A percentile compares a stretch with the other conserved stretches of the same genome.
phyloP scores from a whole-genome alignment of 768 basidiomycete genomes.

The Psilocybe azurescens region DNA sequence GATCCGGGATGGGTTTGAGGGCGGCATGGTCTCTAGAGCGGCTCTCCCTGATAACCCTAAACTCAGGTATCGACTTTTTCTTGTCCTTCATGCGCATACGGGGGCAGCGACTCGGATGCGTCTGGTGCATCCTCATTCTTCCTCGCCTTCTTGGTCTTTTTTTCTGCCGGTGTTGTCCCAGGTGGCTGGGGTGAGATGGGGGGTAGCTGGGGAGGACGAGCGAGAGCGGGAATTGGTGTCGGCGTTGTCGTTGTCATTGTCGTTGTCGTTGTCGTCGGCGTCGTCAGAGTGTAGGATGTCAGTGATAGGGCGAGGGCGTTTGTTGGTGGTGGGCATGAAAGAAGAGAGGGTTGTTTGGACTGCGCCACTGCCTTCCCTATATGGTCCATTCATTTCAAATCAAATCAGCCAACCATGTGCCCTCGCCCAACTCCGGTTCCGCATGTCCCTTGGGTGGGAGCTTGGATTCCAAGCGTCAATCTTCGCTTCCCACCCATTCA shows the following conservation, averaged over 20 bases:
- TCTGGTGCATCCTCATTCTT: slow-evolving; percentile 1
- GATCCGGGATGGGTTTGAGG: slow-evolving; percentile 24
- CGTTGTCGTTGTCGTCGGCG: not conserved
- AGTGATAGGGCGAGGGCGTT: not conserved
- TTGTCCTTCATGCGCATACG: slow-evolving; percentile 1
- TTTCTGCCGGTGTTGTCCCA: not conserved
- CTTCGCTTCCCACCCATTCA: slow-evolving; percentile 1
- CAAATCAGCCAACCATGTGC: not conserved
- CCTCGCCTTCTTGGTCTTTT: not conserved
- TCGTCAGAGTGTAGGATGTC: not conserved
- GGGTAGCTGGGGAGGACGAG: too few species aligned
- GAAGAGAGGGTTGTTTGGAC: not conserved
- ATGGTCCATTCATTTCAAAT: slow-evolving; percentile 6
- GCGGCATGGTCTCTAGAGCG: slow-evolving; percentile 1
- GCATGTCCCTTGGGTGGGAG: too few species aligned
- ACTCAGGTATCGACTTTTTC: slow-evolving; percentile 2
- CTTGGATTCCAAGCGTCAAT: too few species aligned
- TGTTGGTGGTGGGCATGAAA: slow-evolving; percentile 10
- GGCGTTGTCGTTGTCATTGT: not conserved
- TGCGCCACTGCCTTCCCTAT: slow-evolving; percentile 14
- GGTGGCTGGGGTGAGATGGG: not conserved
- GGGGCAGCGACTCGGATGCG: not conserved
- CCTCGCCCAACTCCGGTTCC: too few species aligned
- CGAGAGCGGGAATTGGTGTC: too few species aligned
- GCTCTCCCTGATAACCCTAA: slow-evolving; percentile 9